Percentiles rank a stretch among this genome's conserved stretches.
phyloP scores from a whole-genome alignment of 1,139 yeast species.

The Pichia sp. region DNA sequence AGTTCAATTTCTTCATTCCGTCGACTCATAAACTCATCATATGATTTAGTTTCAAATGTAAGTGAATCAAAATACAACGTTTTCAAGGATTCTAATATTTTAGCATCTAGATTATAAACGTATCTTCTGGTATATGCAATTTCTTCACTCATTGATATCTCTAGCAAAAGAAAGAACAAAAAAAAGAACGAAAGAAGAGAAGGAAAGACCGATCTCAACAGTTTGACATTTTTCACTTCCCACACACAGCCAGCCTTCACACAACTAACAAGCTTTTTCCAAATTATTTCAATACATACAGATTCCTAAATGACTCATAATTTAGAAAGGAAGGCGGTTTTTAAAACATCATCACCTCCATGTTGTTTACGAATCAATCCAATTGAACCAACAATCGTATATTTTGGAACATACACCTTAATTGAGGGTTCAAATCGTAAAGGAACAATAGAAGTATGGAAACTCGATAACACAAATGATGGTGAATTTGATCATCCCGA shows the following conservation, averaged over 20 bases:
- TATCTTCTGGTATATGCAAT: slow-evolving; percentile 36
- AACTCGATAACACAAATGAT: slow-evolving; percentile 16
- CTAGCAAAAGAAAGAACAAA: too few relatives aligned
- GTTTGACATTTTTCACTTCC: not conserved
- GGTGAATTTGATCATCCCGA: slow-evolving; percentile 12
- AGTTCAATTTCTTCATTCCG: slow-evolving; percentile 15
- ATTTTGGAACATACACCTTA: slow-evolving; percentile 76
- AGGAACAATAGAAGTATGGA: slow-evolving; percentile 69
- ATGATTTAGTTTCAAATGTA: slow-evolving; percentile 31
- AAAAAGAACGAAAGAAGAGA: too few relatives aligned
- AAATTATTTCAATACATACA: not conserved
- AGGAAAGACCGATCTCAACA: not conserved
- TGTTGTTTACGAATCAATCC: slow-evolving; percentile 69
- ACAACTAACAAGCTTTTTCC: not conserved
- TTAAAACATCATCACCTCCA: slow-evolving; percentile 62
- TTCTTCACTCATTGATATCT: slow-evolving; percentile 23
- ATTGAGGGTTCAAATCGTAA: slow-evolving; percentile 54
- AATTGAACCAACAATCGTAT: slow-evolving; percentile 35
- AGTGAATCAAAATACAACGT: slow-evolving; percentile 52
- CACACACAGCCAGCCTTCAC: not conserved
- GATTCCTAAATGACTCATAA: slow-evolving; percentile 6
- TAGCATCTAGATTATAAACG: slow-evolving; percentile 43
- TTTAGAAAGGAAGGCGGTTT: slow-evolving; percentile 9
- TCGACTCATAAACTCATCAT: slow-evolving; percentile 17
- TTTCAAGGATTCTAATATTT: slow-evolving; percentile 42